A percentile compares a stretch with the other conserved stretches of the same genome.
Conservation (phyloP, 352 stramenopile species). For the Elongisporangium anandrum region DNA sequence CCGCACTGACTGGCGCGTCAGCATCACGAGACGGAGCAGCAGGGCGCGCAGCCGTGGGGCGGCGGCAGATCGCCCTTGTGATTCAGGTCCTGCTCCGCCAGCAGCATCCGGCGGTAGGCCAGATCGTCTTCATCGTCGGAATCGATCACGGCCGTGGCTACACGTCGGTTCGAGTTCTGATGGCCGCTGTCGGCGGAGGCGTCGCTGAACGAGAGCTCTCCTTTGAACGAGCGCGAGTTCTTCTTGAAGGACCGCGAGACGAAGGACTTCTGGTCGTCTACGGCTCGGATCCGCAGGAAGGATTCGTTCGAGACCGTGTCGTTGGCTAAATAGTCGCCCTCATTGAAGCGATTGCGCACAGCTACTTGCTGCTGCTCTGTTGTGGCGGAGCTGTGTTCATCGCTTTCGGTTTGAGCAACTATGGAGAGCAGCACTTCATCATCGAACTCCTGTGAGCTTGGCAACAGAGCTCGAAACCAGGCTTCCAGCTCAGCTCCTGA, state of each 20-base stretch:
- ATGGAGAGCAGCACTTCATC: background rate
- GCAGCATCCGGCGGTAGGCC: constrained; percentile 43
- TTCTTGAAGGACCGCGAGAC: constrained; percentile 17
- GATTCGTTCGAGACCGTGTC: constrained; percentile 76
- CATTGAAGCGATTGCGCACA: constrained; percentile 30
- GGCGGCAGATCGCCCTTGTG: constrained; percentile 19
- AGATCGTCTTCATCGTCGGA: constrained; percentile 23
- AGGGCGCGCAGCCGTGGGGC: constrained; percentile 44
- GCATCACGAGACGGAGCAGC: constrained; percentile 30
- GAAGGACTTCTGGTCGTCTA: constrained; percentile 23
- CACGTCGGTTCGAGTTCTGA: constrained; percentile 15
- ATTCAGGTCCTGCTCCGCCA: constrained; percentile 33
- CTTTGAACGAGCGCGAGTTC: constrained; percentile 43
- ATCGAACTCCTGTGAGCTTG: background rate
- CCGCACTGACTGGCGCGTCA: background rate
- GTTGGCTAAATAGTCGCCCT: constrained; percentile 59
- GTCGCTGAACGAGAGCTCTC: constrained; percentile 41
- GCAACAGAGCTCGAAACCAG: background rate
- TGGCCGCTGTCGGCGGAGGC: constrained; percentile 1
- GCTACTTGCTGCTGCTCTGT: background rate
- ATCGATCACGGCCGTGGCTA: constrained; percentile 13
- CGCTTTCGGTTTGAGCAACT: background rate
- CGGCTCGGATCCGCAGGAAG: constrained; percentile 45
- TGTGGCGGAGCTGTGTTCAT: background rate
- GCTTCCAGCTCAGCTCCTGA: background rate